phyloP scores from a whole-genome alignment of 768 basidiomycete genomes.

The Tulasnella sp. region DNA sequence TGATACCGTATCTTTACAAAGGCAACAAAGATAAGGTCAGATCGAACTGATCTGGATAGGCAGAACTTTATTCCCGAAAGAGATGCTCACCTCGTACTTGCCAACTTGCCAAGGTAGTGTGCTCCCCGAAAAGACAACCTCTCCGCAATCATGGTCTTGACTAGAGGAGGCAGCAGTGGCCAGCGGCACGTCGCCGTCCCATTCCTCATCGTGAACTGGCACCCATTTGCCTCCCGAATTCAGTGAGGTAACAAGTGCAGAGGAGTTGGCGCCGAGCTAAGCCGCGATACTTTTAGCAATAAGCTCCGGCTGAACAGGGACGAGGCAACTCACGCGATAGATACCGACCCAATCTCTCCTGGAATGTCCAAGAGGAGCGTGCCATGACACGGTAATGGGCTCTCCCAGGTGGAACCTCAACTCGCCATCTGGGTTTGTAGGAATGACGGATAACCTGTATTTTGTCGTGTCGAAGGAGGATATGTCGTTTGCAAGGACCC shows the following conservation, averaged over 20 bases:
- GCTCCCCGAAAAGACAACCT: conserved; percentile 61
- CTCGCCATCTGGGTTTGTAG: conserved; percentile 39
- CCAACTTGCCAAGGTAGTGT: conserved; percentile 79
- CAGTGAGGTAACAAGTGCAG: conserved; percentile 66
- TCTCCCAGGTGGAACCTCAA: conserved; percentile 81
- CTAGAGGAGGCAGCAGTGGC: conserved; percentile 33
- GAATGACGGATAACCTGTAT: conserved; percentile 55
- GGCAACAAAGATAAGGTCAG: not conserved
- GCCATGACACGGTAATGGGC: conserved; percentile 75
- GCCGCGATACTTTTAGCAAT: not conserved
- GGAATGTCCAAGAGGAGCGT: conserved; percentile 74
- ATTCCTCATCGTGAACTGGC: conserved; percentile 82
- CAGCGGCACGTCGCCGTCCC: conserved; percentile 75
- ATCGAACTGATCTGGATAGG: not conserved
- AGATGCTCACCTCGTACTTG: conserved; percentile 57
- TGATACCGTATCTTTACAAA: conserved; percentile 86
- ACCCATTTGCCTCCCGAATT: conserved; percentile 86
- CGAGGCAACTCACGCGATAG: conserved; percentile 44
- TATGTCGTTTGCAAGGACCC: conserved; percentile 73
- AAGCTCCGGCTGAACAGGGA: not conserved
- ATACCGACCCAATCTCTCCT: conserved; percentile 94
- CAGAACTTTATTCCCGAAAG: not conserved
- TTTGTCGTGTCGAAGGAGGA: conserved; percentile 66
- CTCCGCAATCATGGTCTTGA: conserved; percentile 33
- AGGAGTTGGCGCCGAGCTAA: conserved; percentile 80